phyloP scores from a whole-genome alignment of 2,329 filamentous ascomycete genomes.

The Colletotrichum sp. region DNA sequence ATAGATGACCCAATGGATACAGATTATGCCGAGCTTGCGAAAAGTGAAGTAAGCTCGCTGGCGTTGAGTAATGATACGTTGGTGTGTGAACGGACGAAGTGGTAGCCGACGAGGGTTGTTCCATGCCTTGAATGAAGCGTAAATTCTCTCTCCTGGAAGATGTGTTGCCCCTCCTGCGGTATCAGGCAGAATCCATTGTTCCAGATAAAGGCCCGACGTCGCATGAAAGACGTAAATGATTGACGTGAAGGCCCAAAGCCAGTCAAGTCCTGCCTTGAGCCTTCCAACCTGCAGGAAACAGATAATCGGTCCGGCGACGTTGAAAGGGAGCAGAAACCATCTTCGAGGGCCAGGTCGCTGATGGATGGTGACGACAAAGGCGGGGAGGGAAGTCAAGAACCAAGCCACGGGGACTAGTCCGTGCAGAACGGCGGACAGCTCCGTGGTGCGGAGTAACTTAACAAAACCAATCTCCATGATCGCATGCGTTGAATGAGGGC shows the following conservation, averaged over 20 bases:
- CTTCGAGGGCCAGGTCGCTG: not conserved
- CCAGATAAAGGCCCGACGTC: not conserved
- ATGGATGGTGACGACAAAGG: not conserved
- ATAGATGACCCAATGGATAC: not conserved
- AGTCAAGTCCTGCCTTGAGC: not conserved
- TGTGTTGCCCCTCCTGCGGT: not conserved
- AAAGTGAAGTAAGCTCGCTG: not conserved
- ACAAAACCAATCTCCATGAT: not conserved
- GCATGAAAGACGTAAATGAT: not conserved
- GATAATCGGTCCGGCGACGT: not conserved
- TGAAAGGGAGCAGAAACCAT: not conserved
- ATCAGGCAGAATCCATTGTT: not conserved
- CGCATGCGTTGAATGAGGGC: not conserved
- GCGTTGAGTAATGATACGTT: not conserved
- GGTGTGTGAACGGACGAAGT: not conserved
- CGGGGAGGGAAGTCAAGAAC: not conserved
- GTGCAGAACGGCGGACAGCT: not conserved
- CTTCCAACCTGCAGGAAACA: not conserved
- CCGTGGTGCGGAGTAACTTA: not conserved
- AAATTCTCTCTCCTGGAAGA: not conserved
- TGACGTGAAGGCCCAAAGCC: not conserved
- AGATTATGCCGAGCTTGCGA: not conserved
- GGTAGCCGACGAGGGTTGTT: not conserved
- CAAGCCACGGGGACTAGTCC: not conserved
- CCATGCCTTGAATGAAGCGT: not conserved